Evolutionary conservation across 2,329 filamentous ascomycete species (phyloP).

Genomic region (Alternaria postmessia): DNA sequence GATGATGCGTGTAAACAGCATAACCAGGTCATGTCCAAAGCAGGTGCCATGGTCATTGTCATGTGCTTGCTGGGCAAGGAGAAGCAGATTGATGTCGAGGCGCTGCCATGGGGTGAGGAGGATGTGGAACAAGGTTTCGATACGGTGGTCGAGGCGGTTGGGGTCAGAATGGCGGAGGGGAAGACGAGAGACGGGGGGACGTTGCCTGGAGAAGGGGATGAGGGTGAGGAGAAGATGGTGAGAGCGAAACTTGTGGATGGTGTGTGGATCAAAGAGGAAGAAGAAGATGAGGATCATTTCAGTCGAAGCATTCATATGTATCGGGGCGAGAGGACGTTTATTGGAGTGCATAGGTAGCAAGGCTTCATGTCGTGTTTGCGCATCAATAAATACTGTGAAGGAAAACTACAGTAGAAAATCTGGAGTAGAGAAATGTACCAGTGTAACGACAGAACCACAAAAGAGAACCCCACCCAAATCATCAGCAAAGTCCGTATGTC

Average conservation of each 20-base stretch:
- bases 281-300: slow-evolving; percentile 47
- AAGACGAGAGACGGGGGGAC: slow-evolving; percentile 35
- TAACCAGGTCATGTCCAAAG: slow-evolving; percentile 94
- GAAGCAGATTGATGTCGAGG: slow-evolving; percentile 80
- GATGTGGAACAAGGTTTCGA: slow-evolving; percentile 75
- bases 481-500: not conserved
- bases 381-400: not conserved
- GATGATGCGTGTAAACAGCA: slow-evolving; percentile 83
- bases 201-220: slow-evolving; percentile 59
- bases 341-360: slow-evolving; percentile 39
- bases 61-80: slow-evolving; percentile 76
- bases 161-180: slow-evolving; percentile 62
- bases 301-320: slow-evolving; percentile 44
- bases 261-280: slow-evolving; percentile 51
- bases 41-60: slow-evolving; percentile 81
- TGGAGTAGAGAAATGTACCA: not conserved
- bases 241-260: slow-evolving; percentile 50
- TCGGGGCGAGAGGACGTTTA: slow-evolving; percentile 45
- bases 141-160: slow-evolving; percentile 78
- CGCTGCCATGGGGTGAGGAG: slow-evolving; percentile 86
- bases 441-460: not conserved
- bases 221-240: slow-evolving; percentile 51
- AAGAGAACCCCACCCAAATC: not conserved
- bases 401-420: not conserved
- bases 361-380: not conserved